Evolutionary conservation across 495 filamentous ascomycete genomes (phyloP).

Genomic region (Trichocladium uniseriatum): DNA sequence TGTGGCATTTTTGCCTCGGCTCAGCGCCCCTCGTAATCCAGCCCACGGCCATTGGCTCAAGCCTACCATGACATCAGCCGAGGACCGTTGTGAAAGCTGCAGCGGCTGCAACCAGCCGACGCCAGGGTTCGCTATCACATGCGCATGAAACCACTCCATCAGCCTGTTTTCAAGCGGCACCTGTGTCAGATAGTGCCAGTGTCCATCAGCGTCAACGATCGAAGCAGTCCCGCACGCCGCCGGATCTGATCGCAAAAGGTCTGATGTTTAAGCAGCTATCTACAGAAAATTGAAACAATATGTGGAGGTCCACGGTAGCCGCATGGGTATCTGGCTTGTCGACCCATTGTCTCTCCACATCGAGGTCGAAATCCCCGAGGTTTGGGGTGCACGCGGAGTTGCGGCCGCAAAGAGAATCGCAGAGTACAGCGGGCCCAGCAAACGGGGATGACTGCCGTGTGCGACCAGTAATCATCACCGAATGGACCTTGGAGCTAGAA

Average conservation of each 20-base stretch:
- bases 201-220: too few relatives aligned
- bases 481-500: neutral
- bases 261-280: too few relatives aligned
- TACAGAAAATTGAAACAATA: too few relatives aligned
- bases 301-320: too few relatives aligned
- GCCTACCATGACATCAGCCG: slow-evolving; percentile 19
- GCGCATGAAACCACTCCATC: neutral
- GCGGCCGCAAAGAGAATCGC: neutral
- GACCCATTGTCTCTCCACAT: too few relatives aligned
- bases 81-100: neutral
- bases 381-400: neutral
- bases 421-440: neutral
- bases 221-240: too few relatives aligned
- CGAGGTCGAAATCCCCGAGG: too few relatives aligned
- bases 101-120: neutral
- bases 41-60: neutral
- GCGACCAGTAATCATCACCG: neutral
- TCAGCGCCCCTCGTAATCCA: slow-evolving; percentile 3
- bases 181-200: too few relatives aligned
- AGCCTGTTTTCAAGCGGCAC: too few relatives aligned
- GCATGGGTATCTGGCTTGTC: too few relatives aligned
- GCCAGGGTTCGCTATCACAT: slow-evolving; percentile 1
- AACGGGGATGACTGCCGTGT: slow-evolving; percentile 6
- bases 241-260: too few relatives aligned
- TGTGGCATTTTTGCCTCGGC: slow-evolving; percentile 8